Evolutionary conservation across 2,329 filamentous ascomycete genomes (phyloP).

Genomic region (Colletotrichum kahawae): DNA sequence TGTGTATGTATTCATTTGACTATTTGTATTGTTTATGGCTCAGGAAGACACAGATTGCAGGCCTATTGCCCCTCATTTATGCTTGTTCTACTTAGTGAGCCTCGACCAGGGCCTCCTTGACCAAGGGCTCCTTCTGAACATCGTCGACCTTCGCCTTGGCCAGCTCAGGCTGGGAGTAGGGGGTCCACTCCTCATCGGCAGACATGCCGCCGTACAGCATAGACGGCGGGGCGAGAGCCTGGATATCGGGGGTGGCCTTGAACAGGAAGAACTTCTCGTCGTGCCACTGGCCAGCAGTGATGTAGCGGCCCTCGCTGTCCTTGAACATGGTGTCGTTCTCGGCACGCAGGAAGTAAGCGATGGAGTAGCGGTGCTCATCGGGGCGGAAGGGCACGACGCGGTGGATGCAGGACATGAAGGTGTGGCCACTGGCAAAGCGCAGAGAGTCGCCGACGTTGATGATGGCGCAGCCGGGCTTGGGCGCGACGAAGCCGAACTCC

Average conservation of each 20-base stretch:
- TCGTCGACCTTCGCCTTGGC: constrained; percentile 12
- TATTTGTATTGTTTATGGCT: background rate
- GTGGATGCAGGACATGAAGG: constrained; percentile 62
- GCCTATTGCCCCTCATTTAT: background rate
- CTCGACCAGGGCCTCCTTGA: constrained; percentile 12
- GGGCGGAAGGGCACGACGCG: constrained; percentile 58
- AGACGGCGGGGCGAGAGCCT: constrained; percentile 52
- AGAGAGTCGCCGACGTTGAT: constrained; percentile 65
- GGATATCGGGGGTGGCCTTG: constrained; percentile 25
- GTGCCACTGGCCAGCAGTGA: constrained; percentile 60
- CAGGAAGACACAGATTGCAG: background rate
- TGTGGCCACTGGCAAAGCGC: constrained; percentile 57
- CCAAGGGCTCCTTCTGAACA: constrained; percentile 2
- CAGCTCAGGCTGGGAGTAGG: constrained; percentile 4
- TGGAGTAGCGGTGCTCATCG: constrained; percentile 51
- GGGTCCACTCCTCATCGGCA: constrained; percentile 17
- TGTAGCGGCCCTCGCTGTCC: constrained; percentile 57
- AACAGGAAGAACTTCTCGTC: constrained; percentile 47
- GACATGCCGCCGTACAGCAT: constrained; percentile 57
- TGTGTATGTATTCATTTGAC: background rate
- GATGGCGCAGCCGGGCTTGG: constrained; percentile 55
- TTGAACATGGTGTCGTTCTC: constrained; percentile 62
- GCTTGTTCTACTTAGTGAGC: background rate
- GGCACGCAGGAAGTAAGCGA: constrained; percentile 63
- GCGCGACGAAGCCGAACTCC: constrained; percentile 59